phyloP scores from a whole-genome alignment of 345 rosid species.

The Salix suchowensis region DNA sequence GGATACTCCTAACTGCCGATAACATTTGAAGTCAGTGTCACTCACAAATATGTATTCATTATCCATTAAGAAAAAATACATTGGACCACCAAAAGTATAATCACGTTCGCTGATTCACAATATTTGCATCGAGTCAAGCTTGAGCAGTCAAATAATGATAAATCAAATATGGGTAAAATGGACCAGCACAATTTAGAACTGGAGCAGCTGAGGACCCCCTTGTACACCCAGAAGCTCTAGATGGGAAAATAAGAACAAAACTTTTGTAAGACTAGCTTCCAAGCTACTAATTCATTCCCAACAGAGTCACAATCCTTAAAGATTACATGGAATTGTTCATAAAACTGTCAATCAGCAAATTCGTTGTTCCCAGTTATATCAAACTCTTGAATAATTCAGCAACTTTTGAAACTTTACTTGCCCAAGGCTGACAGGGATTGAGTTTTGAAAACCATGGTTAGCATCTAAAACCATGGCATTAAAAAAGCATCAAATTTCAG shows the following conservation, averaged over 20 bases:
- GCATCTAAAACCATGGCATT: no score
- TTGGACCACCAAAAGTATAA: background rate
- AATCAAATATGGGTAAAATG: background rate
- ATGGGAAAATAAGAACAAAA: background rate
- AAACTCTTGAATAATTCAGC: background rate
- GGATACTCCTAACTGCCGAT: conserved; percentile 73
- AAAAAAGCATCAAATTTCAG: background rate
- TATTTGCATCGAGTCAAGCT: background rate
- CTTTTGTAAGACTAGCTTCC: background rate
- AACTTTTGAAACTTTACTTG: no score
- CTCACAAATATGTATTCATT: background rate
- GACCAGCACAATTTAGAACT: background rate
- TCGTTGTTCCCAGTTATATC: background rate
- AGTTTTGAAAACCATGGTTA: background rate
- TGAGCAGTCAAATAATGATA: background rate
- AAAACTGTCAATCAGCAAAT: background rate
- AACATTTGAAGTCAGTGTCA: conserved; percentile 4
- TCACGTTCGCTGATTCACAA: background rate
- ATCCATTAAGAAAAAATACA: background rate
- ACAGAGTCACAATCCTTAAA: background rate
- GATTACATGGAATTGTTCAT: background rate
- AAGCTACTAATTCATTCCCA: background rate
- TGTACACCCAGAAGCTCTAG: background rate
- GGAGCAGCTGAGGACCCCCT: background rate
- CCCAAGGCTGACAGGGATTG: no score